Base-by-base conservation (phyloP, 2,329 filamentous ascomycete species). In the Ophiobolus disseminans region DNA sequence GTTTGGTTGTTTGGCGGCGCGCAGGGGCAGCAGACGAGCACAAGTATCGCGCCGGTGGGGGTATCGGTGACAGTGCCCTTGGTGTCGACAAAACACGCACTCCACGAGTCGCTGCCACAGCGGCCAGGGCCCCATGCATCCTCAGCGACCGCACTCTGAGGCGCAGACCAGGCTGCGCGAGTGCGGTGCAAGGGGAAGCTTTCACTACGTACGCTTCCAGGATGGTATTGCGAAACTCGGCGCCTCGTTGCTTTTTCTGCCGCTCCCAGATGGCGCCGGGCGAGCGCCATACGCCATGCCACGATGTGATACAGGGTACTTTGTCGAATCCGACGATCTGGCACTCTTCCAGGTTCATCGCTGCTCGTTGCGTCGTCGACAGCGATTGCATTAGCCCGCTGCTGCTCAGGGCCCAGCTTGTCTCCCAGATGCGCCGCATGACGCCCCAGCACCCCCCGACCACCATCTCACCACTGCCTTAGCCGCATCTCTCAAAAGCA, bases 281-380 rank as follows among this genome's bases (percentile, higher is more conserved):
- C 50, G 48, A 60, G 59, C 61, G 61, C 65, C 59, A 62, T 60
- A 63, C 56, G 62, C 68, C 67, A 68, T 67, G 65, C 68, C 58
- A 69, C 65, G 69, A 73, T 73, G 68, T 71, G 69, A 68, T 63
- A 72, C 68, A 70, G 65, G 69, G 69, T 68, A 64, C 57, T 59
- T n/a, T 60, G 63, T 65, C 63, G 53, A 63, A 66, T 68, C 71
- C 72, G 69, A 66, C 70, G 70, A 74, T 74, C 72, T 73, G 72
- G 70, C 62, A 60, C 60, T 51, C 58, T 60, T 57, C 52, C 57
- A 62, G 66, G 57, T 60, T 63, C 64, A 63, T 57, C 56, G 58
- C 58, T 65, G 56, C 51, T 55, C 43, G 50, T 53, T 55, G 51
- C 58, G 47, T 60, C 58, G 56, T 57, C 52, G 60, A 65, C 60